A percentile compares a stretch with the other conserved stretches of the same genome.
phyloP scores from a whole-genome alignment of 805 yeast species.

The Helenozyma baotianmanensis region DNA sequence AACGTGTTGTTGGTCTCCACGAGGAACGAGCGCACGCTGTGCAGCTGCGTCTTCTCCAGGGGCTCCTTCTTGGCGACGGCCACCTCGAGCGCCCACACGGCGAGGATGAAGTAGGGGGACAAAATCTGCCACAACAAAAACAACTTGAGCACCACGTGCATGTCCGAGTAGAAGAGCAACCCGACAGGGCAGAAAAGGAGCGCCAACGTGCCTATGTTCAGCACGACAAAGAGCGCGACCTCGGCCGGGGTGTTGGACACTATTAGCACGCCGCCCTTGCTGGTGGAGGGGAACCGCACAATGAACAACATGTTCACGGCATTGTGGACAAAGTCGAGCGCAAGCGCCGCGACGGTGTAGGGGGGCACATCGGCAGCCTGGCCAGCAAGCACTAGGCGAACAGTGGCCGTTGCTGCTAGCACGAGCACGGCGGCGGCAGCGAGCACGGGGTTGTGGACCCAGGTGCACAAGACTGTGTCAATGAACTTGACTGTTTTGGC shows the following conservation, averaged over 20 bases:
- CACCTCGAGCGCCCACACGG: slow-evolving; percentile 10
- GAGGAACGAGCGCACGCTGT: slow-evolving; percentile 11
- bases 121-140: slow-evolving; percentile 16
- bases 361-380: slow-evolving; percentile 5
- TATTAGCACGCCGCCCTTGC: slow-evolving; percentile 6
- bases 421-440: slow-evolving; percentile 1
- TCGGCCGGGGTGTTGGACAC: slow-evolving; percentile 11
- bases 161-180: slow-evolving; percentile 6
- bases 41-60: slow-evolving; percentile 2
- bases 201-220: slow-evolving; percentile 15
- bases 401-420: slow-evolving; percentile 4
- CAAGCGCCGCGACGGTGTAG: slow-evolving; percentile 5
- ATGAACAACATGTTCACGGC: slow-evolving; percentile 26
- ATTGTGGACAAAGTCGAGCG: slow-evolving; percentile 22
- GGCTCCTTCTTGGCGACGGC: neutral
- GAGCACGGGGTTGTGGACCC: slow-evolving; percentile 14
- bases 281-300: slow-evolving; percentile 18
- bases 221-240: slow-evolving; percentile 16
- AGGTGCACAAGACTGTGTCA: slow-evolving; percentile 16
- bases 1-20: slow-evolving; percentile 29
- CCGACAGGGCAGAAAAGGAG: slow-evolving; percentile 8
- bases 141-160: slow-evolving; percentile 9
- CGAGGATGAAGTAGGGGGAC: slow-evolving; percentile 19
- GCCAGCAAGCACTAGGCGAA: no score
- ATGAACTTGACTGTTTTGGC: slow-evolving; percentile 11